phyloP scores from a whole-genome alignment of 106 monocot species.

The Dioscorea alata region DNA sequence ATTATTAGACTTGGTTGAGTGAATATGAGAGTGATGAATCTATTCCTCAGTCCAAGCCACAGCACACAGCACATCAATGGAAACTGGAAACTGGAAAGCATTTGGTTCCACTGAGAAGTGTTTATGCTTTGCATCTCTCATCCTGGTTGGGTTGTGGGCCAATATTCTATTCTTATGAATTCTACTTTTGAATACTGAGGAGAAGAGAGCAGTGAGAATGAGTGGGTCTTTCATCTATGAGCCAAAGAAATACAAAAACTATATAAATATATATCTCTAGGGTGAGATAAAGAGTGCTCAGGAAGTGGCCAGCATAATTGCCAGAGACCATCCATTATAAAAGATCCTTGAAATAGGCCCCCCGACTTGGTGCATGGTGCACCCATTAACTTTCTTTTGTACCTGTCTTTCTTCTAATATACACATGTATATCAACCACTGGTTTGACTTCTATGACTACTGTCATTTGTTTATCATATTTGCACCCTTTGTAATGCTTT shows the following conservation, averaged over 20 bases:
- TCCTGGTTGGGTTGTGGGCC: not conserved
- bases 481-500: not conserved
- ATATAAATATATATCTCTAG: not conserved
- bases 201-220: constrained; percentile 3
- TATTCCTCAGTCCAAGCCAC: not conserved
- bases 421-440: not conserved
- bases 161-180: not conserved
- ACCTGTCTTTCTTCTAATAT: not conserved
- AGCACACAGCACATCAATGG: not conserved
- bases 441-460: not conserved
- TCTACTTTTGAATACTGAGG: constrained; percentile 3
- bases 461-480: not conserved
- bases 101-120: not conserved
- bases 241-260: not conserved
- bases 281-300: not conserved
- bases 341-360: constrained; percentile 2
- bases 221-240: not conserved
- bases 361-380: not conserved
- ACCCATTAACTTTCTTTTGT: too few species aligned
- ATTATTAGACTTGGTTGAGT: not conserved
- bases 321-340: constrained; percentile 8
- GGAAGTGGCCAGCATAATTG: constrained; percentile 26
- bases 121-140: not conserved
- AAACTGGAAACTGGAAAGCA: not conserved
- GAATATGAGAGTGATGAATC: too few species aligned